Evolutionary conservation across 768 basidiomycete species (phyloP).

Genomic region (Suillus bovinus): DNA sequence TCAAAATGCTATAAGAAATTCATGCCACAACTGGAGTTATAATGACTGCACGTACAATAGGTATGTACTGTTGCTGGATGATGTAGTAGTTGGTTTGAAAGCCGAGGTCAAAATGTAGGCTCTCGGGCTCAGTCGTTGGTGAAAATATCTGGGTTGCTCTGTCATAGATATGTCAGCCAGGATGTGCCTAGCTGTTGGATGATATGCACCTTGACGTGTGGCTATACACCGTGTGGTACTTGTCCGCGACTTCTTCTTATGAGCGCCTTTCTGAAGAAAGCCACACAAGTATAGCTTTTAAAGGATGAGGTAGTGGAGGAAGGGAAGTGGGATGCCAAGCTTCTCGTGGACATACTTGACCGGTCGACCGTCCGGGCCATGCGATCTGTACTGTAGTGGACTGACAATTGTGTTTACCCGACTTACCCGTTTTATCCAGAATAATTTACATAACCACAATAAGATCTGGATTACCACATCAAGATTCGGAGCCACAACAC

Average conservation of each 20-base stretch:
- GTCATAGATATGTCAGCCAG: slow-evolving; percentile 1
- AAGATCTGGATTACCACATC: slow-evolving; percentile 14
- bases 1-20: slow-evolving; percentile 10
- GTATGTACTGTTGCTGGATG: background rate
- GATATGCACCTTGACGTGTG: slow-evolving; percentile 14
- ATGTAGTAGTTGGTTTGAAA: background rate
- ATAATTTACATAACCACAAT: slow-evolving; percentile 23
- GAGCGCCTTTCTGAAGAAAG: background rate
- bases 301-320: slow-evolving; percentile 2
- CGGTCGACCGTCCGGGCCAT: background rate
- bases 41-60: background rate
- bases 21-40: background rate
- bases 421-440: slow-evolving; percentile 22
- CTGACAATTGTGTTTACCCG: slow-evolving; percentile 25
- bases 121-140: background rate
- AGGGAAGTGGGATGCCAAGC: slow-evolving; percentile 9
- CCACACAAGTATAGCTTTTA: background rate
- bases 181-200: slow-evolving; percentile 6
- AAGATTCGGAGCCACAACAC: background rate
- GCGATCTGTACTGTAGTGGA: background rate
- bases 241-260: background rate
- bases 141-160: background rate
- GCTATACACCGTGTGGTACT: slow-evolving; percentile 7
- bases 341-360: too few relatives aligned
- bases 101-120: background rate